Conservation (phyloP, 768 basidiomycete species). For the Termitomyces sp. region DNA sequence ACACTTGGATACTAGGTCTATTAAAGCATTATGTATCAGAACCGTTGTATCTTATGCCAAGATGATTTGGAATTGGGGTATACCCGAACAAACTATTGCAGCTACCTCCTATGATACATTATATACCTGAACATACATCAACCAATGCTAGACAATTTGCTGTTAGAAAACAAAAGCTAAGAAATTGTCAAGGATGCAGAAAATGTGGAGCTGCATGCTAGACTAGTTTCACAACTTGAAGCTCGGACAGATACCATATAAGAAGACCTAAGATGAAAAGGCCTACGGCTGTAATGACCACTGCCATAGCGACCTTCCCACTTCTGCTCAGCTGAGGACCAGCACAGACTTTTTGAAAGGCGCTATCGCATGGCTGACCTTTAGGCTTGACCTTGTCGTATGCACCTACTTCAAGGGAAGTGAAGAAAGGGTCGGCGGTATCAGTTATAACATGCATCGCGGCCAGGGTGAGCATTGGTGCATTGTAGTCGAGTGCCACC, state of each 20-base stretch:
- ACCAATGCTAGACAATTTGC: background rate
- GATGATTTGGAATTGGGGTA: background rate
- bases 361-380: slow-evolving; percentile 77
- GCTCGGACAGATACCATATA: slow-evolving; percentile 30
- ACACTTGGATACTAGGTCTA: slow-evolving; percentile 17
- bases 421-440: slow-evolving; percentile 71
- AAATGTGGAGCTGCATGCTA: too few species aligned
- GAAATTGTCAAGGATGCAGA: background rate
- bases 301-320: slow-evolving; percentile 66
- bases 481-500: slow-evolving; percentile 86
- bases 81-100: background rate
- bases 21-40: slow-evolving; percentile 9
- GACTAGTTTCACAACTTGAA: slow-evolving; percentile 1
- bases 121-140: background rate
- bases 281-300: slow-evolving; percentile 58
- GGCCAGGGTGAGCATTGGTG: slow-evolving; percentile 81
- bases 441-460: slow-evolving; percentile 72
- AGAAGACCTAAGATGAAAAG: slow-evolving; percentile 44
- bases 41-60: too few species aligned
- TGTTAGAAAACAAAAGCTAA: background rate
- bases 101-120: background rate
- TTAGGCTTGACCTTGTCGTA: slow-evolving; percentile 56
- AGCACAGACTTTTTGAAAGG: slow-evolving; percentile 47
- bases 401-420: slow-evolving; percentile 58
- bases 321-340: slow-evolving; percentile 48